Evolutionary conservation across 305 asterid genomes (phyloP), one percentile per base, ranked within the genome.

Genomic region (Euphrasia arctica): DNA sequence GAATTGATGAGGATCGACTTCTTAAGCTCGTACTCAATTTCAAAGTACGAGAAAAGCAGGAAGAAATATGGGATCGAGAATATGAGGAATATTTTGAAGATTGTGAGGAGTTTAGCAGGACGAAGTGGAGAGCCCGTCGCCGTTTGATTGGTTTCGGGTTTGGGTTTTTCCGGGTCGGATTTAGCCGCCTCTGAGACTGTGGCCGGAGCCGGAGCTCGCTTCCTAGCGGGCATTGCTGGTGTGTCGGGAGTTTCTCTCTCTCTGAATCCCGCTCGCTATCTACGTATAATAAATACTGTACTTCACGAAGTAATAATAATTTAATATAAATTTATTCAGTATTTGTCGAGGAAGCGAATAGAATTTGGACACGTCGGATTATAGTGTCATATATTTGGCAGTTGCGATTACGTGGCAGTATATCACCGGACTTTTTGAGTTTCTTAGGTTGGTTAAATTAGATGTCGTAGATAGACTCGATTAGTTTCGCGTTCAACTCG

Each of bases 21-120:
- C 60, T 81, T 81, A 50, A 87, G 83, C 69, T 87, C 88, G 31
- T 62, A 69, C 4, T 85, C 91, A 18, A 90, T 83, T 39, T 62
- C 66, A 58, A 75, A 83, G 75, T 78, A 78, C 6, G 58, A 80
- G 62, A 79, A 80, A 62, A 90, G 70, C 78, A 80, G 75, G 70
- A 69, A 83, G 1, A 80, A 66, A 65, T 90, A 90, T 0, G 96
- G 95, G 72, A 88, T 71, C 62, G 82, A 43, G 50, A 90, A 78
- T 36, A 78, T 3, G 63, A 68, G 66, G 39, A 82, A 72, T 59
- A 80, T 65, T 77, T 72, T 81, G 12, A 74, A 39, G 55, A 85
- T 79, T 9, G 80, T 70, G 48, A 39, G 4, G 57, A 66, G 45
- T 75, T 87, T 85, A 0, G 95, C 75, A 9, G 90, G 90, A 11